A percentile compares a stretch with the other conserved stretches of the same genome.
These are phyloP conservation scores for Neopestalotiopsis clavispora DNA, from an alignment of 2,329 filamentous ascomycete species.

Conservation along the genomic window DNA sequence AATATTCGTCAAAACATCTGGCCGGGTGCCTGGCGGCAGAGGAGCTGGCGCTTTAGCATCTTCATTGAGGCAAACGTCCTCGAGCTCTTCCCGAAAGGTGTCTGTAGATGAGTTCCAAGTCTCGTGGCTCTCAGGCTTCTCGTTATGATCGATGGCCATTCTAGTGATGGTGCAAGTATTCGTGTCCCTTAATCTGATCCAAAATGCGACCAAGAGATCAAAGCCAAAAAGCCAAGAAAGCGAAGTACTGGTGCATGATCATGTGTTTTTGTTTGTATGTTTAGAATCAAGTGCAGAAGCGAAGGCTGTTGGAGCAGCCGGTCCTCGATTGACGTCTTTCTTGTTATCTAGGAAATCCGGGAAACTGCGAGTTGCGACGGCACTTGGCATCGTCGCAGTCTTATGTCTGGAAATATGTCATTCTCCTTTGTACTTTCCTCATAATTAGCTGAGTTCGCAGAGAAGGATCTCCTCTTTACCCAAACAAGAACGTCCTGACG, in stretches of 20 bases:
- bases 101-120: constrained; percentile 2
- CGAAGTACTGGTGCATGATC: too few species aligned
- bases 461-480: too few species aligned
- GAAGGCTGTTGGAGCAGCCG: neutral
- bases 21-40: constrained; percentile 30
- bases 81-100: constrained; percentile 30
- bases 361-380: too few species aligned
- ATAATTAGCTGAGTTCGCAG: too few species aligned
- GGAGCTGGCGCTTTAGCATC: constrained; percentile 23
- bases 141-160: neutral
- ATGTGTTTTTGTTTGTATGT: too few species aligned
- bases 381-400: too few species aligned
- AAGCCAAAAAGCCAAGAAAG: constrained; percentile 2
- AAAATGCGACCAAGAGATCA: constrained; percentile 6
- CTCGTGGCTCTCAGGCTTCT: neutral
- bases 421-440: too few species aligned
- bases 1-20: constrained; percentile 32
- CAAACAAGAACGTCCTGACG: too few species aligned
- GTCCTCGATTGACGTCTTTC: neutral
- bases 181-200: neutral
- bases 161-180: neutral
- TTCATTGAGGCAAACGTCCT: constrained; percentile 36
- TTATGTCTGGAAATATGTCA: too few species aligned
- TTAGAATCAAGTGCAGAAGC: too few species aligned
- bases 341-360: too few species aligned